phyloP scores from a whole-genome alignment of 192 early-diverging fungal species.

The Backusella macrospora region DNA sequence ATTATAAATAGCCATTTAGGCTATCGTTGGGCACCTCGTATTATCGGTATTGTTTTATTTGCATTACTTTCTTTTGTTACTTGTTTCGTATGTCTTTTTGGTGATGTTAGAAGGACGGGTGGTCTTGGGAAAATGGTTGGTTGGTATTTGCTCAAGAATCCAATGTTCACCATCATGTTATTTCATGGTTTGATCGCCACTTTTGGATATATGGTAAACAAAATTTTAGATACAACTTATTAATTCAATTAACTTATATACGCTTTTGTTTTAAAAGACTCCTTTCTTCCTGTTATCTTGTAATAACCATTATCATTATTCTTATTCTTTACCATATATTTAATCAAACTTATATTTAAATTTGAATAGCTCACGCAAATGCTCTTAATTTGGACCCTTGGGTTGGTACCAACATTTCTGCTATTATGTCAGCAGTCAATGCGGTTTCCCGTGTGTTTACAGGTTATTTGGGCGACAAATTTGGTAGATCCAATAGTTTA shows the following conservation, averaged over 20 bases:
- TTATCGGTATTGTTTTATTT: constrained; percentile 57
- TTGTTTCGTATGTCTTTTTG: constrained; percentile 40
- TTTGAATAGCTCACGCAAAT: constrained; percentile 17
- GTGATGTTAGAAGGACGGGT: constrained; percentile 20
- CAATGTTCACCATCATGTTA: constrained; percentile 38
- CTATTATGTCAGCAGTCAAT: constrained; percentile 51
- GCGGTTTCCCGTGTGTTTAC: constrained; percentile 46
- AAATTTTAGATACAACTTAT: constrained; percentile 31
- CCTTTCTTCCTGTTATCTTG: constrained; percentile 44
- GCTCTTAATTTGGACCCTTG: constrained; percentile 32
- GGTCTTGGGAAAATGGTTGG: constrained; percentile 39
- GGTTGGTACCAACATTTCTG: constrained; percentile 41
- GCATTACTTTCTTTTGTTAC: constrained; percentile 42
- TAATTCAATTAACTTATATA: neutral
- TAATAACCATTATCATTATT: neutral
- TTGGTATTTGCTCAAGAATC: constrained; percentile 42
- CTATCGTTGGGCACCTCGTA: constrained; percentile 65
- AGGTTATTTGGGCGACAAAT: constrained; percentile 47
- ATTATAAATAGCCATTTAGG: constrained; percentile 62
- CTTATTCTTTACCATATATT: neutral
- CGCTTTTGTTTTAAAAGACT: constrained; percentile 25
- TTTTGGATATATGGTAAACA: constrained; percentile 46
- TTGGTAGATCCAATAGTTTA: constrained; percentile 50
- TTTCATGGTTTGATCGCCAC: constrained; percentile 43
- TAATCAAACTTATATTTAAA: neutral